Evolutionary conservation across 2,329 filamentous ascomycete genomes (phyloP).

Genomic region (Pyrenophora tritici-repentis): DNA sequence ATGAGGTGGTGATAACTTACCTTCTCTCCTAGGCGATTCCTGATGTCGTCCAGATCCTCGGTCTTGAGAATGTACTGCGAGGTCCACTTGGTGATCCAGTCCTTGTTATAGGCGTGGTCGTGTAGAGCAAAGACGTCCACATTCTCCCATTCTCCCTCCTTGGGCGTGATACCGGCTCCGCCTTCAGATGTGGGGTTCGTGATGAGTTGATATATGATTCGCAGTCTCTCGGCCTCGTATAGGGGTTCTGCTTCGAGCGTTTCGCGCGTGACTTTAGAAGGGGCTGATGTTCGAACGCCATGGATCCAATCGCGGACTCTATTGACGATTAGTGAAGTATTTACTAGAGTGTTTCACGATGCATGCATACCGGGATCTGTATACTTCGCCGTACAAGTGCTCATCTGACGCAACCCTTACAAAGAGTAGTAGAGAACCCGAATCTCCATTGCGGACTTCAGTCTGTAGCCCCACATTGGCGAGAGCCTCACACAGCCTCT

Average conservation of each 20-base stretch:
- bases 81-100: conserved; percentile 59
- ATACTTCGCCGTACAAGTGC: conserved; percentile 78
- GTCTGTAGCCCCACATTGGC: conserved; percentile 80
- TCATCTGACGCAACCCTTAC: conserved; percentile 76
- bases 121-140: conserved; percentile 58
- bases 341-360: neutral
- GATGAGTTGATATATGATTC: conserved; percentile 81
- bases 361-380: conserved; percentile 68
- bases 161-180: conserved; percentile 57
- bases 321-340: neutral
- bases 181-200: conserved; percentile 55
- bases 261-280: conserved; percentile 71
- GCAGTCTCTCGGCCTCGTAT: conserved; percentile 83
- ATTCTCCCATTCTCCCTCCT: conserved; percentile 56
- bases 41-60: conserved; percentile 57
- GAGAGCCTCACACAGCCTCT: conserved; percentile 75
- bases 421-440: conserved; percentile 79
- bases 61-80: conserved; percentile 53
- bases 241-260: conserved; percentile 75
- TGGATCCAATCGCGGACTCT: conserved; percentile 94
- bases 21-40: conserved; percentile 57
- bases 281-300: conserved; percentile 78
- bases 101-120: conserved; percentile 58
- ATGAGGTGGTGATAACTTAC: conserved; percentile 14
- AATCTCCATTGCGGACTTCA: conserved; percentile 81